A percentile compares a stretch with the other conserved stretches of the same genome.
These are phyloP conservation scores for Huntiella savannae DNA, from an alignment of 2,329 filamentous ascomycete genomes.

Conservation along the genomic window DNA sequence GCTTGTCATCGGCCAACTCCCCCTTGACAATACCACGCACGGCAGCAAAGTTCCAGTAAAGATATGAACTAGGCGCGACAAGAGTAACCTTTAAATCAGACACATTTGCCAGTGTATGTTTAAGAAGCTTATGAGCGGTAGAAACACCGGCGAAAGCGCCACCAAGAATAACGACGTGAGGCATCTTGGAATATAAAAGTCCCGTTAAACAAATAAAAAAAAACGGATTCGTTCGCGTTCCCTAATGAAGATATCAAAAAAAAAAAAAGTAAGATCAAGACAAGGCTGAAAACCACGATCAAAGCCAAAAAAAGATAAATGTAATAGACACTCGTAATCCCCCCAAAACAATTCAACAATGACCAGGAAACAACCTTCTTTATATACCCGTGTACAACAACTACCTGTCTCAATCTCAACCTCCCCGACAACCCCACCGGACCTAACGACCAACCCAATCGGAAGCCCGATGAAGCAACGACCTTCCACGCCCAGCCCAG, in stretches of 20 bases:
- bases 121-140: conserved; percentile 31
- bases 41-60: conserved; percentile 30
- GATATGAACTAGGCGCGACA: conserved; percentile 27
- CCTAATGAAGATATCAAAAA: neutral
- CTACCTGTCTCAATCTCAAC: too few species aligned
- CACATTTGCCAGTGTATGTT: conserved; percentile 22
- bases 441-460: too few species aligned
- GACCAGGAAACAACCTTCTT: too few species aligned
- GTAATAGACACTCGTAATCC: too few species aligned
- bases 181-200: conserved; percentile 12
- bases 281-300: too few species aligned
- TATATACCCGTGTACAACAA: too few species aligned
- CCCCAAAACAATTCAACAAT: too few species aligned
- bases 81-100: conserved; percentile 26
- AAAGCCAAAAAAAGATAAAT: too few species aligned
- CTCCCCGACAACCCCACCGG: too few species aligned
- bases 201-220: neutral
- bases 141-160: conserved; percentile 28
- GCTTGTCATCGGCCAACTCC: conserved; percentile 24
- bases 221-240: neutral
- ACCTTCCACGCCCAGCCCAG: too few species aligned
- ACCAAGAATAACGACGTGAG: conserved; percentile 31
- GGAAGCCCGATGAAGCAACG: too few species aligned
- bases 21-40: conserved; percentile 29
- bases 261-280: too few species aligned